phyloP scores from a whole-genome alignment of 495 filamentous ascomycete species.

The Tetracladium setigerum region DNA sequence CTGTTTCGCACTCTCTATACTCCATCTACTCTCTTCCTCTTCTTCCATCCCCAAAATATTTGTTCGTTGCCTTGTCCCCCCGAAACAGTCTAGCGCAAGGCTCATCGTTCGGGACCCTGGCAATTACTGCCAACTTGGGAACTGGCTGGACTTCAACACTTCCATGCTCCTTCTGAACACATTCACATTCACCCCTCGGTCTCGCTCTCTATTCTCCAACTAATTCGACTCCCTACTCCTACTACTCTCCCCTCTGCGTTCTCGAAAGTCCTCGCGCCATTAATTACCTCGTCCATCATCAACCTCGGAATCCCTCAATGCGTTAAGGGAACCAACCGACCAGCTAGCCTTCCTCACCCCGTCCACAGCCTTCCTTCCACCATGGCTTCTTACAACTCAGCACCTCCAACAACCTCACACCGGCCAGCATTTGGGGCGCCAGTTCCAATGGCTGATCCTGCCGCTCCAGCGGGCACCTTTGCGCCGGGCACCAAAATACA shows the following conservation, averaged over 20 bases:
- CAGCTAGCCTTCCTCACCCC: constrained; percentile 1
- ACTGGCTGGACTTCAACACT: too few relatives aligned
- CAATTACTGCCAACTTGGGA: too few relatives aligned
- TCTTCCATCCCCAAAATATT: too few relatives aligned
- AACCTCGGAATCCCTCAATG: constrained; percentile 9
- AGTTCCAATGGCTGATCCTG: constrained; percentile 31
- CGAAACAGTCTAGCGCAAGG: too few relatives aligned
- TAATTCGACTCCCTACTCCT: too few relatives aligned
- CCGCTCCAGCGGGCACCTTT: constrained; percentile 81
- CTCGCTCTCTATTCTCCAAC: too few relatives aligned
- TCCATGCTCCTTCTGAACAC: not conserved
- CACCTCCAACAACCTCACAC: constrained; percentile 19
- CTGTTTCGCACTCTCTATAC: too few relatives aligned
- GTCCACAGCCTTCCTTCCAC: constrained; percentile 1
- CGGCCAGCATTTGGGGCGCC: constrained; percentile 55
- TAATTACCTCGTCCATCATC: not conserved
- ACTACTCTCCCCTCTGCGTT: too few relatives aligned
- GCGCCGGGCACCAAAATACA: constrained; percentile 91
- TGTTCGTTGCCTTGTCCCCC: too few relatives aligned
- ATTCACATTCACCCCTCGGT: not conserved
- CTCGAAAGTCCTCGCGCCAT: not conserved
- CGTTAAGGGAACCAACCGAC: constrained; percentile 6
- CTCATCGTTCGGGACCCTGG: too few relatives aligned
- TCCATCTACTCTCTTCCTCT: too few relatives aligned
- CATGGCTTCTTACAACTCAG: constrained; percentile 21